Conservation (phyloP, 1,139 yeast species). For the Scheffersomyces illinoinensis region DNA sequence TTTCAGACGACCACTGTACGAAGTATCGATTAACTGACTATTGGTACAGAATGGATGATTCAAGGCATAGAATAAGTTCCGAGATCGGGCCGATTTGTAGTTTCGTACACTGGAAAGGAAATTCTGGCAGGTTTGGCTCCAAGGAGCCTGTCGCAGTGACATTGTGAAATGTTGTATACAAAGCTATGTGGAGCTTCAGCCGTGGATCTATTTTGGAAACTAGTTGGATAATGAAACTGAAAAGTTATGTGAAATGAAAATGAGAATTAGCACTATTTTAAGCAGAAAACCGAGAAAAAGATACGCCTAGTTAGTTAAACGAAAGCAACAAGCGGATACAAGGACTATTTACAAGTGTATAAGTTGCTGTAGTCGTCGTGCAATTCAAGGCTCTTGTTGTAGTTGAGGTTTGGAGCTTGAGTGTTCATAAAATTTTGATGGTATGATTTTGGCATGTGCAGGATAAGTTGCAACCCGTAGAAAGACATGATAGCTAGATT, state of each 20-base stretch:
- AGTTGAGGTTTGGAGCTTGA: neutral
- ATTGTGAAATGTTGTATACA: neutral
- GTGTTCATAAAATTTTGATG: neutral
- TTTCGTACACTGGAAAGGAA: conserved; percentile 21
- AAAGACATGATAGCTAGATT: neutral
- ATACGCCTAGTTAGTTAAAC: neutral
- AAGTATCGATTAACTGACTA: conserved; percentile 22
- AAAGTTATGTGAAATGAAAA: neutral
- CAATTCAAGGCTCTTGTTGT: neutral
- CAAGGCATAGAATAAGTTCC: conserved; percentile 20
- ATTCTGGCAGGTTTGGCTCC: conserved; percentile 18
- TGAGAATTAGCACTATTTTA: neutral
- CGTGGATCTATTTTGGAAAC: neutral
- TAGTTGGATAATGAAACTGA: neutral
- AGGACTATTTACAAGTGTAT: neutral
- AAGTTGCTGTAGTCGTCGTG: neutral
- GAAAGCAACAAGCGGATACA: neutral
- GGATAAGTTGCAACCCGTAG: neutral
- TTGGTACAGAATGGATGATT: conserved; percentile 30
- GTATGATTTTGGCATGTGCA: neutral
- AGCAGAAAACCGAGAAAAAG: neutral
- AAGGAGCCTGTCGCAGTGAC: conserved; percentile 25
- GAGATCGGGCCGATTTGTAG: conserved; percentile 13
- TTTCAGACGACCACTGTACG: conserved; percentile 27
- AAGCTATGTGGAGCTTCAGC: neutral